Evolutionary conservation across 2,329 filamentous ascomycete genomes (phyloP).

Genomic region (Colletotrichum graminicola): DNA sequence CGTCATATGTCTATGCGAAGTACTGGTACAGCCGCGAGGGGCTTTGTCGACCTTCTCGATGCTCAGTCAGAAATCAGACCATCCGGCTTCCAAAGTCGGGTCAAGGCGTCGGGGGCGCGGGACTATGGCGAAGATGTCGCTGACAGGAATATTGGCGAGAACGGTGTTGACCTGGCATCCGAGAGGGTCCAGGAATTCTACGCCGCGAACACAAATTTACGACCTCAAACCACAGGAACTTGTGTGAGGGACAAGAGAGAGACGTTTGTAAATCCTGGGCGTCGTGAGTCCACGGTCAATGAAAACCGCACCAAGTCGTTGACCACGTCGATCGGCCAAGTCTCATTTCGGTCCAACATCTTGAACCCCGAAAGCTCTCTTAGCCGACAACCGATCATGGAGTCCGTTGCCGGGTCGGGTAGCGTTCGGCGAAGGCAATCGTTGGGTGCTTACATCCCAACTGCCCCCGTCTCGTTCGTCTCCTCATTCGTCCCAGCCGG

Average conservation of each 20-base stretch:
- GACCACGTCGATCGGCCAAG: slow-evolving; percentile 41
- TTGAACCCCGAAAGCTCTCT: slow-evolving; percentile 28
- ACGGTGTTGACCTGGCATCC: slow-evolving; percentile 50
- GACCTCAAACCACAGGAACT: slow-evolving; percentile 39
- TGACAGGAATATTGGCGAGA: slow-evolving; percentile 67
- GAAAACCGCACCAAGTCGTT: slow-evolving; percentile 41
- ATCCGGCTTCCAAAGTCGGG: slow-evolving; percentile 61
- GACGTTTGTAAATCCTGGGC: slow-evolving; percentile 22
- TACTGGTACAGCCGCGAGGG: slow-evolving; percentile 45
- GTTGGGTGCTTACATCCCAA: slow-evolving; percentile 39
- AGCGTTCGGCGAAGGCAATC: slow-evolving; percentile 36
- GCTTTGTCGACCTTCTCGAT: slow-evolving; percentile 68
- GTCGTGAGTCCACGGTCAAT: slow-evolving; percentile 16
- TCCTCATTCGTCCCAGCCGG: not conserved
- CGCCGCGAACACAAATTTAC: slow-evolving; percentile 41
- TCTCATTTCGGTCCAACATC: slow-evolving; percentile 37
- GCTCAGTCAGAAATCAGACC: slow-evolving; percentile 66
- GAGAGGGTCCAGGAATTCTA: slow-evolving; percentile 54
- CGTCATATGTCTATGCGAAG: slow-evolving; percentile 52
- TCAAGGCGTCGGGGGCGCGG: slow-evolving; percentile 63
- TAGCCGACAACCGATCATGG: slow-evolving; percentile 28
- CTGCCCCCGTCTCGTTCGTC: slow-evolving; percentile 6
- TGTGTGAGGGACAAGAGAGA: slow-evolving; percentile 42
- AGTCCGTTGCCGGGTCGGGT: slow-evolving; percentile 23
- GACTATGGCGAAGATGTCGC: slow-evolving; percentile 76